These are phyloP conservation scores for Podospora australis DNA, from an alignment of 495 filamentous ascomycete genomes.

Conservation along the genomic window DNA sequence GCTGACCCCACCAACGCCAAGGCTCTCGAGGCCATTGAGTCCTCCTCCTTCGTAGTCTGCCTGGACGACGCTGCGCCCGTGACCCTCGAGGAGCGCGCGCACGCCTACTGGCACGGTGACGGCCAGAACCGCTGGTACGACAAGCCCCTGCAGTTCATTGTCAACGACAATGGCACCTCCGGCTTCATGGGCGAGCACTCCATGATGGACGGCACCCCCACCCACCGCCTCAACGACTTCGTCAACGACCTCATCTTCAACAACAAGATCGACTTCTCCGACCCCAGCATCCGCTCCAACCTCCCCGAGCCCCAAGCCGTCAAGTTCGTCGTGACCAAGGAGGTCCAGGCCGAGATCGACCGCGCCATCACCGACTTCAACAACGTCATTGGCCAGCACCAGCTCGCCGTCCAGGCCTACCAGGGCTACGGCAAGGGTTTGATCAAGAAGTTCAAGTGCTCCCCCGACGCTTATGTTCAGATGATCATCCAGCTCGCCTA, in stretches of 20 bases:
- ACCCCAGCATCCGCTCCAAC: slow-evolving; percentile 67
- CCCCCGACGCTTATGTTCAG: slow-evolving; percentile 95
- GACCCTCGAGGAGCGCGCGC: slow-evolving; percentile 90
- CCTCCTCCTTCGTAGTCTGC: slow-evolving; percentile 86
- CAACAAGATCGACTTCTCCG: slow-evolving; percentile 82
- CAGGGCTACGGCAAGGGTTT: slow-evolving; percentile 97
- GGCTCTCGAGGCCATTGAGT: slow-evolving; percentile 75
- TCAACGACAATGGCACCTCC: slow-evolving; percentile 96
- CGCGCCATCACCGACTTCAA: slow-evolving; percentile 69
- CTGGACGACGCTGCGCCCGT: slow-evolving; percentile 89
- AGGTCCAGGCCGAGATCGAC: slow-evolving; percentile 67
- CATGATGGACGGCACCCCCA: slow-evolving; percentile 99
- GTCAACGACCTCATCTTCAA: slow-evolving; percentile 82
- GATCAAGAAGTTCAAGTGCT: slow-evolving; percentile 99
- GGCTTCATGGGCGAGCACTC: slow-evolving; percentile 98
- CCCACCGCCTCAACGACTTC: slow-evolving; percentile 92
- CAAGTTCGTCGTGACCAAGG: slow-evolving; percentile 67
- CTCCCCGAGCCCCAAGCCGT: slow-evolving; percentile 74
- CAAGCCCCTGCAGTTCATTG: slow-evolving; percentile 95
- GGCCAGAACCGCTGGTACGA: slow-evolving; percentile 96
- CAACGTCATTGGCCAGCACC: slow-evolving; percentile 74
- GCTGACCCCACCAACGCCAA: slow-evolving; percentile 70
- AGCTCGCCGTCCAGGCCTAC: slow-evolving; percentile 89
- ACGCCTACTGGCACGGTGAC: slow-evolving; percentile 97
- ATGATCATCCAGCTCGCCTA: slow-evolving; percentile 99